Base-by-base conservation (phyloP, 768 basidiomycete species). In the Paxillus ammoniavirescens region DNA sequence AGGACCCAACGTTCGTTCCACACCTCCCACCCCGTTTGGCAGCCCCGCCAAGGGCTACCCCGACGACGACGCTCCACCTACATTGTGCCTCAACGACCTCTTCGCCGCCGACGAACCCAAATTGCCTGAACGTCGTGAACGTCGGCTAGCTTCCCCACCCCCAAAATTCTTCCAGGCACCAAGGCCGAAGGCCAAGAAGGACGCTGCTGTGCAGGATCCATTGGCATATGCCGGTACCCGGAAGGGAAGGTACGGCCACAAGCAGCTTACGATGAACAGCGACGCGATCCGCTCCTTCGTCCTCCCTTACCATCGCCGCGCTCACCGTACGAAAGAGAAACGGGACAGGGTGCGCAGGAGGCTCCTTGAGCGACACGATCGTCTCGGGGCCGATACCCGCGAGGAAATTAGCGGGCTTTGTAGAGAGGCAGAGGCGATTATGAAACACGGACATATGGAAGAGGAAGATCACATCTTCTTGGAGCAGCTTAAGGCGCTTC, bases 381-480 rank as follows among this genome's bases (percentile, higher is more conserved):
- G 47, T 13, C 58, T 61, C 14, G 23, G 31, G 2, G 28, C 21
- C 2, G 33, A 38, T 7, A 49, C 49, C 6, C 41, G 46, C 59
- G 17, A 38, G 2, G n/a, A 23, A 1, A 4, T 69, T n/a, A 5
- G 4, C 0, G 10, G 13, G 18, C 54, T 69, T 3, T 50, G 37
- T 0, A 36, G 2, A 10, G 43, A 65, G 14, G 65, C 66, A 6
- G 47, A 63, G 42, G 1, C 9, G 43, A 18, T 64, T 9, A 70
- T 68, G 64, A 28, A 14, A 5, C 46, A 55, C 2, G 49, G 35
- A 4, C 17, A 35, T 13, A 62, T 68, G 64, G 28, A 43, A 17
- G 14, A 18, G 6, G 53, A 64, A 26, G 68, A 72, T 33, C 46
- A 10, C 12, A 58, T 70, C 17, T 68, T 72, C 41, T 36, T 68